phyloP scores from a whole-genome alignment of 495 filamentous ascomycete genomes.

The Extremus antarcticus region DNA sequence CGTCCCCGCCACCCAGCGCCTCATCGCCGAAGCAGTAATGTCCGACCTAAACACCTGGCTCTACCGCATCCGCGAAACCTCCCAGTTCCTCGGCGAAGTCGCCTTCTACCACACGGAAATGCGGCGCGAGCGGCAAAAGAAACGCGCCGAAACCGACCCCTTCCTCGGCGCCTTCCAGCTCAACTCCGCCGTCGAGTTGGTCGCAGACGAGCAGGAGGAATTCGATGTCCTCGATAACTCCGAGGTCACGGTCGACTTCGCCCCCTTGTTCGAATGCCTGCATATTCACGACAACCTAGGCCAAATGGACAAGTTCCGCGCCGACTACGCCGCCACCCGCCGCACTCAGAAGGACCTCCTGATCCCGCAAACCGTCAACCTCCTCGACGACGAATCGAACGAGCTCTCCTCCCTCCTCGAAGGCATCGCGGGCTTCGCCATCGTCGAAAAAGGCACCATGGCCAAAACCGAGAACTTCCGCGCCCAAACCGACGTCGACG shows the following conservation, averaged over 20 bases:
- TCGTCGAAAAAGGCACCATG: constrained; percentile 91
- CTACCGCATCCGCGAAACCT: constrained; percentile 90
- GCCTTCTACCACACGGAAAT: constrained; percentile 91
- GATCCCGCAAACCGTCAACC: constrained; percentile 58
- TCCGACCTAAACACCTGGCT: constrained; percentile 94
- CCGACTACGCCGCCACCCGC: constrained; percentile 82
- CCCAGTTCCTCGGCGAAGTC: constrained; percentile 90
- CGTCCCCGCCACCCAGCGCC: constrained; percentile 80
- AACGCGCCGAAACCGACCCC: constrained; percentile 57
- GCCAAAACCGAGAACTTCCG: constrained; percentile 69
- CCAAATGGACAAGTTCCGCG: constrained; percentile 77
- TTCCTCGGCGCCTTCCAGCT: constrained; percentile 74
- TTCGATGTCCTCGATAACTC: constrained; percentile 92
- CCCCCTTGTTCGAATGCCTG: constrained; percentile 85
- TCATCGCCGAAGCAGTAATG: constrained; percentile 95
- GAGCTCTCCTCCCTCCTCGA: constrained; percentile 79
- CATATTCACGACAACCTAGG: constrained; percentile 96
- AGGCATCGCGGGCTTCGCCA: constrained; percentile 90
- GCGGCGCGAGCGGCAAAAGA: constrained; percentile 71
- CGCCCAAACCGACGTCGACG: constrained; percentile 82
- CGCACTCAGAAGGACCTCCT: constrained; percentile 85
- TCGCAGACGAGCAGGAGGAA: constrained; percentile 89
- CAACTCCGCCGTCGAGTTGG: constrained; percentile 90
- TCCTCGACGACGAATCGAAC: constrained; percentile 60
- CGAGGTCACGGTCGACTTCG: constrained; percentile 86